Evolutionary conservation across 768 basidiomycete genomes (phyloP).

Genomic region (Macrolepiota fuliginosa): DNA sequence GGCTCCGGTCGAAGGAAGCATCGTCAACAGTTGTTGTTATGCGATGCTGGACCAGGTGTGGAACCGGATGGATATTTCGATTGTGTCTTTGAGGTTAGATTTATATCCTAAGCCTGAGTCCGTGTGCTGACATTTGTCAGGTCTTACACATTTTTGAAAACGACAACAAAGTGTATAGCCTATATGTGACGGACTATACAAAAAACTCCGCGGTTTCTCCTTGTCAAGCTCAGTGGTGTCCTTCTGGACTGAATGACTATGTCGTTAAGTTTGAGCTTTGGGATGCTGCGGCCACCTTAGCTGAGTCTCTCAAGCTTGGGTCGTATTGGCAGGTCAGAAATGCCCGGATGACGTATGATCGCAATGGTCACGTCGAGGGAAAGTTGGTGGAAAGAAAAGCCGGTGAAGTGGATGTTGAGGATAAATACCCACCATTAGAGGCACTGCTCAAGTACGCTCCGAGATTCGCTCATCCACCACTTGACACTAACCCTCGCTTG

Average conservation of each 20-base stretch:
- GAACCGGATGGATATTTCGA: constrained; percentile 54
- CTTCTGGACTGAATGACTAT: constrained; percentile 36
- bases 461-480: not conserved
- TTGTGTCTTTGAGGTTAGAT: constrained; percentile 56
- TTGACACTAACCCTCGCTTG: not conserved
- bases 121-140: constrained; percentile 27
- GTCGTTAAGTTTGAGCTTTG: constrained; percentile 61
- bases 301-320: constrained; percentile 41
- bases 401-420: constrained; percentile 36
- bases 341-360: constrained; percentile 38
- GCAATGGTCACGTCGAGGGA: constrained; percentile 46
- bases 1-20: not conserved
- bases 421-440: constrained; percentile 37
- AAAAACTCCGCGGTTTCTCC: constrained; percentile 30
- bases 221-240: constrained; percentile 45
- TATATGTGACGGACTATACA: constrained; percentile 73
- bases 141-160: constrained; percentile 43
- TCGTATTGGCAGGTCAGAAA: constrained; percentile 56
- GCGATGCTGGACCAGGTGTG: constrained; percentile 44
- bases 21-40: constrained; percentile 43
- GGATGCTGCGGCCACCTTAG: constrained; percentile 45
- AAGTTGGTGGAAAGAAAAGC: constrained; percentile 50
- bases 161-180: constrained; percentile 34
- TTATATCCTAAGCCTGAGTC: not conserved
- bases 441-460: constrained; percentile 51